Percentiles rank a stretch among this genome's conserved stretches.
Evolutionary conservation across 2,329 filamentous ascomycete genomes (phyloP).

Genomic region (Ceratocystis variospora): DNA sequence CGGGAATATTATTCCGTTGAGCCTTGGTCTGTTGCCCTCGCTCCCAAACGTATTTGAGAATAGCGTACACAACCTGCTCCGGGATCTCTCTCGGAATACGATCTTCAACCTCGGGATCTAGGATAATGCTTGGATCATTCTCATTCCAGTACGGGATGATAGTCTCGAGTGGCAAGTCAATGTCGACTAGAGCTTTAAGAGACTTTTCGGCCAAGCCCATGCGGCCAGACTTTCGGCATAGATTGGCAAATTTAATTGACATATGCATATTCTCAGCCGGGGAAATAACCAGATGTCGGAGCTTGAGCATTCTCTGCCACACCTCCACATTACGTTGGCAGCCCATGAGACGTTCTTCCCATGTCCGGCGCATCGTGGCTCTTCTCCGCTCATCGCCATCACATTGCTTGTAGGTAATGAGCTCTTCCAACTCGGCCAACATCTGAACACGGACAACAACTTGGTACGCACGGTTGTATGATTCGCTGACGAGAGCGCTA

Average conservation of each 20-base stretch:
- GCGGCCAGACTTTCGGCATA: constrained; percentile 90
- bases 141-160: constrained; percentile 48
- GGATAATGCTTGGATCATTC: constrained; percentile 20
- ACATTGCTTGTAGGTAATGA: constrained; percentile 94
- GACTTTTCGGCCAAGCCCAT: constrained; percentile 94
- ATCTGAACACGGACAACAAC: constrained; percentile 98
- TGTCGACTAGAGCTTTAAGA: constrained; percentile 74
- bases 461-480: constrained; percentile 92
- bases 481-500: constrained; percentile 91
- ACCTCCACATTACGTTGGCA: constrained; percentile 96
- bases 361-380: constrained; percentile 79
- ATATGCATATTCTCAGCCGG: constrained; percentile 93
- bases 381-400: constrained; percentile 70
- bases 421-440: constrained; percentile 95
- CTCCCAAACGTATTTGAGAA: constrained; percentile 94
- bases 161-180: constrained; percentile 47
- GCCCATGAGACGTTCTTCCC: constrained; percentile 87
- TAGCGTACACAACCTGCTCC: constrained; percentile 86
- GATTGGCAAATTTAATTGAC: constrained; percentile 98
- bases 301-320: constrained; percentile 95
- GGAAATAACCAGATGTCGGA: constrained; percentile 79
- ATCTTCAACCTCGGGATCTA: constrained; percentile 21
- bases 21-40: constrained; percentile 47
- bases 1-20: constrained; percentile 32
- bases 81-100: constrained; percentile 33